Evolutionary conservation across 176 grass and related monocot genomes (phyloP).

Genomic region (Leersia perrieri): DNA sequence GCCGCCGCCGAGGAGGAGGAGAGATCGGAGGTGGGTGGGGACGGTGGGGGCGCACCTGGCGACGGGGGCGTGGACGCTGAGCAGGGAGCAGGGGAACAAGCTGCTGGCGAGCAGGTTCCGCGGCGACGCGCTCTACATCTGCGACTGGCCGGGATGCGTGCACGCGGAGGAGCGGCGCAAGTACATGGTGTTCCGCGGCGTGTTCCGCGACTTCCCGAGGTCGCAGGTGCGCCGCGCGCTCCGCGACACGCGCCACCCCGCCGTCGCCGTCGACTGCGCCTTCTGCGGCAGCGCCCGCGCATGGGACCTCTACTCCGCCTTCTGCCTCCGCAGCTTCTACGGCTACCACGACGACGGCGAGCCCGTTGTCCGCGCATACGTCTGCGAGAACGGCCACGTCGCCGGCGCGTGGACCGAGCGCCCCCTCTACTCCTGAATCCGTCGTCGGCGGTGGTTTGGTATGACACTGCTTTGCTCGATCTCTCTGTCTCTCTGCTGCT

Average conservation of each 20-base stretch:
- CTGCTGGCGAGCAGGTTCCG: slow-evolving; percentile 85
- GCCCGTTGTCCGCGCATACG: slow-evolving; percentile 85
- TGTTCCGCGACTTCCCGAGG: slow-evolving; percentile 74
- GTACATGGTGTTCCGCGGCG: slow-evolving; percentile 98
- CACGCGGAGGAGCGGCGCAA: slow-evolving; percentile 83
- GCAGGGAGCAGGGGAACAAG: slow-evolving; percentile 87
- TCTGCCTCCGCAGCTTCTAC: slow-evolving; percentile 88
- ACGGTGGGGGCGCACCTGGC: slow-evolving; percentile 74
- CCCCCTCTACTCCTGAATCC: slow-evolving; percentile 68
- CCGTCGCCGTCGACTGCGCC: slow-evolving; percentile 67
- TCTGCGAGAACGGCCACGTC: slow-evolving; percentile 95
- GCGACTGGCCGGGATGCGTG: slow-evolving; percentile 88
- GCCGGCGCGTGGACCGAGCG: slow-evolving; percentile 90
- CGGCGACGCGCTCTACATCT: slow-evolving; percentile 84
- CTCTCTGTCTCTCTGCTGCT: background rate
- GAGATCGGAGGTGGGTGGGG: slow-evolving; percentile 43
- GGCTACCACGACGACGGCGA: slow-evolving; percentile 97
- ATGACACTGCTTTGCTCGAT: too few species aligned
- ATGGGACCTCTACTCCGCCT: slow-evolving; percentile 88
- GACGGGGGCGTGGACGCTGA: slow-evolving; percentile 65
- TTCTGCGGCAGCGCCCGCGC: slow-evolving; percentile 72
- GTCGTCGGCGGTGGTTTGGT: background rate
- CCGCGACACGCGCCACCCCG: slow-evolving; percentile 57
- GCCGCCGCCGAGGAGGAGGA: background rate
- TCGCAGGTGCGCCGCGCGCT: slow-evolving; percentile 81